Percentiles rank a stretch among this genome's conserved stretches.
These are phyloP conservation scores for Aspergillus udagawae DNA, from an alignment of 2,329 filamentous ascomycete species.

Conservation along the genomic window DNA sequence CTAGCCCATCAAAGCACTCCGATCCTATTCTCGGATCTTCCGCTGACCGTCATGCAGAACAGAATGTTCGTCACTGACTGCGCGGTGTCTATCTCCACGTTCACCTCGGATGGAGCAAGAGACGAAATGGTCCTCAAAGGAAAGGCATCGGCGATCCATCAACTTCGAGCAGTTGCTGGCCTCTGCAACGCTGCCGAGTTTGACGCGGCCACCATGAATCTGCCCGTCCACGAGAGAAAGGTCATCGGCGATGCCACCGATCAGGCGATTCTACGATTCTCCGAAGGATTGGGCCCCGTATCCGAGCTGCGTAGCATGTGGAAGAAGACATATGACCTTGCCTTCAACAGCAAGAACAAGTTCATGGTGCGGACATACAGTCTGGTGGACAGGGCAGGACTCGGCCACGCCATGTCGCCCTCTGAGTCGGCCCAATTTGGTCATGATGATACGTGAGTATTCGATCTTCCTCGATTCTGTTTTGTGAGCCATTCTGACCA, in stretches of 20 bases:
- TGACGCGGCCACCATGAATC: slow-evolving; percentile 59
- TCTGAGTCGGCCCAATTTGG: slow-evolving; percentile 3
- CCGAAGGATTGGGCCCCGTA: slow-evolving; percentile 61
- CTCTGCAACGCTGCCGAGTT: slow-evolving; percentile 75
- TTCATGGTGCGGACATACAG: slow-evolving; percentile 67
- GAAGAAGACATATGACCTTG: slow-evolving; percentile 63
- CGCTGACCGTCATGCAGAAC: slow-evolving; percentile 44
- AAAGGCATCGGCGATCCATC: slow-evolving; percentile 45
- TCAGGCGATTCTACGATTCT: slow-evolving; percentile 68
- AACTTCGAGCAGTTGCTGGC: slow-evolving; percentile 59
- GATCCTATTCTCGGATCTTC: not conserved
- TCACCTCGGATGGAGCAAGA: slow-evolving; percentile 51
- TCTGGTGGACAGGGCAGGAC: slow-evolving; percentile 14
- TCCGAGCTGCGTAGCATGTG: slow-evolving; percentile 58
- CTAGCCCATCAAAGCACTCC: not conserved
- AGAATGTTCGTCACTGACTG: slow-evolving; percentile 71
- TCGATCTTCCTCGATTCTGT: too few species aligned
- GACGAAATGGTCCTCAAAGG: slow-evolving; percentile 34
- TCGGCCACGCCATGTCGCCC: slow-evolving; percentile 1
- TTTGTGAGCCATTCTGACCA: not conserved
- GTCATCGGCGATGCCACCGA: slow-evolving; percentile 75
- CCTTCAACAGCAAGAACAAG: slow-evolving; percentile 82
- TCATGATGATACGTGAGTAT: slow-evolving; percentile 1
- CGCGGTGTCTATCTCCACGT: slow-evolving; percentile 52
- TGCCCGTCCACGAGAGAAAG: slow-evolving; percentile 58